Conservation (phyloP, 257 asterid genomes). For the Solanum ahanhuiri region DNA sequence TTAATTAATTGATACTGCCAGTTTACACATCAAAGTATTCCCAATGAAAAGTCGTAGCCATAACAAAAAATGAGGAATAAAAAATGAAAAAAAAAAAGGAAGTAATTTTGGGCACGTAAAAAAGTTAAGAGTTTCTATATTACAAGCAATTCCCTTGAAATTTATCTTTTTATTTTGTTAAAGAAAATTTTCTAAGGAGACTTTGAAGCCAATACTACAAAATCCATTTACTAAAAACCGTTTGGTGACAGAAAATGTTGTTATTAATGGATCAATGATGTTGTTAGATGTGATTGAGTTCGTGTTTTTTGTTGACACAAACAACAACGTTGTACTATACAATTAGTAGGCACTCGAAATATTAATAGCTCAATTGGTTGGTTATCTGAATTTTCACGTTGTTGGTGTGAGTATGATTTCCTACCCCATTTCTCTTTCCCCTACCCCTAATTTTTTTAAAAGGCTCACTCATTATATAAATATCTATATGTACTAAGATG, state of each 20-base stretch:
- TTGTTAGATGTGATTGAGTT: neutral
- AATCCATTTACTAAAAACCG: neutral
- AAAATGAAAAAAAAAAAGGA: neutral
- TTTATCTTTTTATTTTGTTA: neutral
- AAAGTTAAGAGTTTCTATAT: neutral
- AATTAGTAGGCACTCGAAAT: too few species aligned
- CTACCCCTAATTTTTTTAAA: neutral
- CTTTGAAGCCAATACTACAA: neutral
- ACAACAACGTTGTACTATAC: too few species aligned
- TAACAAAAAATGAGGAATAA: neutral
- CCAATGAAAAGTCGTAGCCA: neutral
- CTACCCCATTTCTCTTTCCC: neutral
- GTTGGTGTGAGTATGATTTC: neutral
- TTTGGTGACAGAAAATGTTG: neutral
- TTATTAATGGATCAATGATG: neutral
- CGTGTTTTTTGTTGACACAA: neutral
- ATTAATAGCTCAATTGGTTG: neutral
- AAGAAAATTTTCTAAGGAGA: neutral
- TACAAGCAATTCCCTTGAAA: neutral
- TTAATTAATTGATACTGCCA: neutral
- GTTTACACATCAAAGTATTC: neutral
- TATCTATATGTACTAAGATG: neutral
- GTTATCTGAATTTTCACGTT: too few species aligned
- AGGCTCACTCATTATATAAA: neutral
- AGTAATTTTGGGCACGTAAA: neutral